These are phyloP conservation scores for Epichloe gansuensis DNA, from an alignment of 2,329 filamentous ascomycete species.

Conservation along the genomic window DNA sequence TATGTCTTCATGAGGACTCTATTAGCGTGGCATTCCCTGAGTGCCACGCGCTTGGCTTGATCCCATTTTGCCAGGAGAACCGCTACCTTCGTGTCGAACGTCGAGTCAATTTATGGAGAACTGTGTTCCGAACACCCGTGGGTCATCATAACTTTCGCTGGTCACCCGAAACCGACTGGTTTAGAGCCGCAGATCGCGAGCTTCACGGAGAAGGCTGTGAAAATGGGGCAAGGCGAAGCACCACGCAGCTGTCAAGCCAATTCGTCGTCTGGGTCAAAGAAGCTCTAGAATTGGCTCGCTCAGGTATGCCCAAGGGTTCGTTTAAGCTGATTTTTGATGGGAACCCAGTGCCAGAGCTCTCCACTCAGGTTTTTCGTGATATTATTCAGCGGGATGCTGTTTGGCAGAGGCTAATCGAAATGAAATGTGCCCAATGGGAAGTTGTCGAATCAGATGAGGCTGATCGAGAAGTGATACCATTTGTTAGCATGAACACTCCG, in stretches of 20 bases:
- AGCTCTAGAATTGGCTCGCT: neutral
- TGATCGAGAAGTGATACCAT: neutral
- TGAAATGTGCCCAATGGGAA: neutral
- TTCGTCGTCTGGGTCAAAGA: neutral
- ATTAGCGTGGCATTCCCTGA: neutral
- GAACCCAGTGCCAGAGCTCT: neutral
- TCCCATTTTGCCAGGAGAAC: neutral
- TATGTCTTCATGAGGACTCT: neutral
- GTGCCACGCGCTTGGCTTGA: neutral
- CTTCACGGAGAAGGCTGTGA: neutral
- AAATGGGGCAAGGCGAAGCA: neutral
- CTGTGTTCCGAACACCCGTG: neutral
- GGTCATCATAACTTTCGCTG: neutral
- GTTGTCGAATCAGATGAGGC: neutral
- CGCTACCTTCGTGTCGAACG: neutral
- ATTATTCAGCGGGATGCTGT: neutral
- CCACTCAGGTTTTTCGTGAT: neutral
- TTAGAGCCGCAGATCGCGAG: neutral
- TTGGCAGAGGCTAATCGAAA: neutral
- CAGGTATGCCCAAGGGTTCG: neutral
- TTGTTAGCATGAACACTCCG: rapidly evolving
- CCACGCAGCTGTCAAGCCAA: neutral
- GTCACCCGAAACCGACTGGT: neutral
- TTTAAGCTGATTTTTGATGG: neutral
- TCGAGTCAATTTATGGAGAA: neutral